Percentiles rank a stretch among this genome's conserved stretches.
phyloP scores from a whole-genome alignment of 495 filamentous ascomycete genomes.

The Pyrenula aspistea region DNA sequence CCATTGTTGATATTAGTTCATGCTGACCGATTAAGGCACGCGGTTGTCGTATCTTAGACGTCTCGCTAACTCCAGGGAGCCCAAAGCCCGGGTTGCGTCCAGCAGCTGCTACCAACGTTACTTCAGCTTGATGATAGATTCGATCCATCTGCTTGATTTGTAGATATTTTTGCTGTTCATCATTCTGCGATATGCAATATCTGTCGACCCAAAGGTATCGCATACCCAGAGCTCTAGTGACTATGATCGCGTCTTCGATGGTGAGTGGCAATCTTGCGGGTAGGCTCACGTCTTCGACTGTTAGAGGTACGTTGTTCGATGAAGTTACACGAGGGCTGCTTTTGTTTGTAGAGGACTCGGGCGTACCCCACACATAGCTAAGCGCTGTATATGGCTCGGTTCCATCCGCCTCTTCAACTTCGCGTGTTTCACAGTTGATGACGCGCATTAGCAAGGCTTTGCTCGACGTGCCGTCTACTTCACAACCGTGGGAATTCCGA shows the following conservation, averaged over 20 bases:
- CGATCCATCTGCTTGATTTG: constrained; percentile 11
- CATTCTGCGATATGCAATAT: constrained; percentile 8
- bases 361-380: neutral
- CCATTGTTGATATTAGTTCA: neutral
- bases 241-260: constrained; percentile 8
- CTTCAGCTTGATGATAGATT: constrained; percentile 13
- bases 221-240: constrained; percentile 4
- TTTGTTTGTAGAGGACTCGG: no score
- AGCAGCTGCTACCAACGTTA: constrained; percentile 12
- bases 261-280: constrained; percentile 3
- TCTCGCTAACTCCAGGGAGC: constrained; percentile 9
- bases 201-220: constrained; percentile 8
- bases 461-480: neutral
- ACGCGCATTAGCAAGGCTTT: neutral
- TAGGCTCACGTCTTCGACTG: neutral
- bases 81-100: constrained; percentile 10
- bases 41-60: neutral
- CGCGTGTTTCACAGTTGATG: neutral
- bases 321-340: no score
- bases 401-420: neutral
- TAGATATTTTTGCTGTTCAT: constrained; percentile 2
- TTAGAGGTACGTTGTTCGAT: neutral
- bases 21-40: neutral
- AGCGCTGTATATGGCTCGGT: neutral
- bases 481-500: neutral